Conservation (phyloP, 2,329 filamentous ascomycete species). For the Sporothrix schenckii region DNA sequence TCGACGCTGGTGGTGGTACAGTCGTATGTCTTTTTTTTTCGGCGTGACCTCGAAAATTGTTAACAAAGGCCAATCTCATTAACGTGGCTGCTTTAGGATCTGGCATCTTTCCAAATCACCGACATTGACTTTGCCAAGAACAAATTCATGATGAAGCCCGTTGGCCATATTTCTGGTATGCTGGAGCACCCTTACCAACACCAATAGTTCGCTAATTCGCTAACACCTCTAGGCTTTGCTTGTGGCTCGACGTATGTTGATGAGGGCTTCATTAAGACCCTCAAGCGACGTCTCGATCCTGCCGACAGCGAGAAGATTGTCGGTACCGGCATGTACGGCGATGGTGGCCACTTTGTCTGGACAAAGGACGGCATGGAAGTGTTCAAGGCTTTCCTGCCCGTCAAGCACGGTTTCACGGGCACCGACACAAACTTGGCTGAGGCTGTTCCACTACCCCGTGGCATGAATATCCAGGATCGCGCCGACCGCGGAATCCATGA, state of each 20-base stretch:
- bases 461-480: slow-evolving; percentile 34
- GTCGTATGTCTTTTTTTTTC: slow-evolving; percentile 28
- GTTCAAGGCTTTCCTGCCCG: slow-evolving; percentile 37
- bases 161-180: slow-evolving; percentile 36
- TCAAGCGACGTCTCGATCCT: slow-evolving; percentile 34
- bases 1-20: slow-evolving; percentile 40
- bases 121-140: slow-evolving; percentile 36
- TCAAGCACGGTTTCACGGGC: slow-evolving; percentile 39
- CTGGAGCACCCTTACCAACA: background rate
- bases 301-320: slow-evolving; percentile 37
- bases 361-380: slow-evolving; percentile 38
- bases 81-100: slow-evolving; percentile 31
- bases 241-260: slow-evolving; percentile 40
- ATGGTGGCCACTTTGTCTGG: slow-evolving; percentile 39
- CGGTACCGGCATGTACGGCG: slow-evolving; percentile 32
- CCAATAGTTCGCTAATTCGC: background rate
- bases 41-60: background rate
- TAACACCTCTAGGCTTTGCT: slow-evolving; percentile 30
- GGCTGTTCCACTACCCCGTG: slow-evolving; percentile 35
- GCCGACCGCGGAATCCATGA: slow-evolving; percentile 34
- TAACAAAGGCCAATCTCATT: background rate
- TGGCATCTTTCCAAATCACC: slow-evolving; percentile 38
- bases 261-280: slow-evolving; percentile 35
- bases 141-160: slow-evolving; percentile 37
- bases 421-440: slow-evolving; percentile 32